Evolutionary conservation across 2,329 filamentous ascomycete species (phyloP), one percentile per base, ranked within the genome.

Genomic region (Cyphellophora europaea): DNA sequence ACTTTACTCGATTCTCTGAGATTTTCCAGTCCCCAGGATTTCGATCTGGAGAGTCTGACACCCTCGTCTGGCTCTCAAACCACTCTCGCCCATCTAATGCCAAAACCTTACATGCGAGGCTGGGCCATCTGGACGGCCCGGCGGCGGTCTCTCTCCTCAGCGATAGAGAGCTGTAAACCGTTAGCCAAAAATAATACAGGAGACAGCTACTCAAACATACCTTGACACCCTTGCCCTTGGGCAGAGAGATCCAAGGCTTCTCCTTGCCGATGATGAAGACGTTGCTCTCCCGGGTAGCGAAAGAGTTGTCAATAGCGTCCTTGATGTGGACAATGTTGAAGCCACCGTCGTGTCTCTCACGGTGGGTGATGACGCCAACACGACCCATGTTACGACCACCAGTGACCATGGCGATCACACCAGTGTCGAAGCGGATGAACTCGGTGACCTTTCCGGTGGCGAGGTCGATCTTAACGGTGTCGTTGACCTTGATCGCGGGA

Each of bases 321-420:
- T 98, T 98, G 72, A 98, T 82, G 77, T 95, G 88, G 67, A 98
- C 88, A 62, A 98, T 93, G 79, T 93, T 93, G 84, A 98, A 98
- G 69, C 91, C 91, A 77, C 91, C 91, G 58, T 98, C 91, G 79
- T 98, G 91, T 60, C 91, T 86, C 79, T 98, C 91, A 77, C 91
- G 89, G 80, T 98, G 88, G 59, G 91, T 96, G 75, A 98, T 93
- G 67, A 96, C 89, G 83, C 91, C 91, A 62, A 98, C 89, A 89
- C 91, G 91, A 67, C 91, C 91, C 89, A 96, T 98, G 86, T 98
- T 98, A 66, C 89, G 91, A 80, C 91, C 91, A 81, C 91, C 91
- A 56, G 91, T 98, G 62, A 82, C 83, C 89, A 98, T 98, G 68
- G 83, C 87, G 57, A 98, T 87, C 64, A 86, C 82, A 70, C 89